Base-by-base conservation (phyloP, 2,329 filamentous ascomycete genomes). In the Venturia carpophila region DNA sequence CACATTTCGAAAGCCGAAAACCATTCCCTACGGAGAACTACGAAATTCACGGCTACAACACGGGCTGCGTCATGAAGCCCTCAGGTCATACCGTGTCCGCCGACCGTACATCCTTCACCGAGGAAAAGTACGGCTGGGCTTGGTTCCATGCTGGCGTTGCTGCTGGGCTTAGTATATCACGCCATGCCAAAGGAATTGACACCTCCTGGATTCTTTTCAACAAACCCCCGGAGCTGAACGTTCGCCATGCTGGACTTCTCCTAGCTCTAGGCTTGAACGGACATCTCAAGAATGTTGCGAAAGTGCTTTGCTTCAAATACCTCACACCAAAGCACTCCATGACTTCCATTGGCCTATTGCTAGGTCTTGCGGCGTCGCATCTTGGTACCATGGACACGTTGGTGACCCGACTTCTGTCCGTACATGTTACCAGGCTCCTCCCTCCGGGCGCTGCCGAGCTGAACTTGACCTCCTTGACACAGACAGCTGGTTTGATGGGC, bases 171-270 rank as follows among this genome's bases (percentile, higher is more conserved):
- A 90, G 92, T 66, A 96, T 99, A 63, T 96, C 94, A 6, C 88
- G 87, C 15, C 84, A 91, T 65, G 93, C 92, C 3, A 91, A 91
- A 71, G 93, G 93, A 4, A 97, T 99, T 68, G 94, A 99, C 73
- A 97, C 92, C 0, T 97, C 93, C 0, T 99, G 95, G 95, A 97
- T 99, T 69, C 83, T 97, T 42, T 99, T 95, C 81, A 99, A 99
- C 79, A 97, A 96, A 73, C 93, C 94, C 0, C 84, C 86, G 45
- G 94, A 99, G 64, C 82, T 97, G 17, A 97, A 89, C 68, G 97
- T 97, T 73, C 85, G 94, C n/a, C 94, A 99, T 74, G 95, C 94
- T 39, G 94, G 94, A 0, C 94, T 99, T 68, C 78, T 99, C 55
- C 82, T 99, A 0, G 94, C 92, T 5, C 81, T 99, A 5, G 94